Percentiles rank a stretch among this genome's conserved stretches.
Evolutionary conservation across 2,329 filamentous ascomycete species (phyloP).

Genomic region (Dendrostoma leiphaemia): DNA sequence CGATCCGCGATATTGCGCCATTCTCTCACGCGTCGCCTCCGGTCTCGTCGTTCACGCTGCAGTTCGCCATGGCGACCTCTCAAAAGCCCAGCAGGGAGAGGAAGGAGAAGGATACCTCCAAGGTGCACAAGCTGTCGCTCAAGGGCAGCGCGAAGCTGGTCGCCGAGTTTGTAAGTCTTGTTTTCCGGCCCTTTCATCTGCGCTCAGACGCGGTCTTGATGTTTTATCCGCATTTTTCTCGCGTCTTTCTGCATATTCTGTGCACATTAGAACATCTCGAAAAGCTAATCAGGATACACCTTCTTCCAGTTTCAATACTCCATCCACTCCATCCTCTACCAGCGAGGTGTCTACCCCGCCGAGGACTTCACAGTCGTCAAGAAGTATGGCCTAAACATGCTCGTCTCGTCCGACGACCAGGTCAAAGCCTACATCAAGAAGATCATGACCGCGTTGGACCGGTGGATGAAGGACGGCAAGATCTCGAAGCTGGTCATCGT

Average conservation of each 20-base stretch:
- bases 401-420: constrained; percentile 93
- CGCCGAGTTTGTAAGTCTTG: constrained; percentile 79
- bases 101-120: constrained; percentile 72
- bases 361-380: constrained; percentile 98
- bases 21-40: background rate
- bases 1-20: background rate
- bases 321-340: constrained; percentile 93
- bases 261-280: too few species aligned
- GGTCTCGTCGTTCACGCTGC: too few species aligned
- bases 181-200: background rate
- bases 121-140: constrained; percentile 90
- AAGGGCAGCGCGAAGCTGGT: constrained; percentile 84
- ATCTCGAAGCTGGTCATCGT: constrained; percentile 97
- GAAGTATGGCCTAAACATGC: constrained; percentile 99
- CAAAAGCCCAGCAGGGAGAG: constrained; percentile 31
- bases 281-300: background rate
- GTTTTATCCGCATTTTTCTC: background rate
- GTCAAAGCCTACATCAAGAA: constrained; percentile 99
- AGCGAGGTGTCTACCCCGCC: constrained; percentile 81
- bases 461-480: constrained; percentile 96
- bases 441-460: constrained; percentile 94
- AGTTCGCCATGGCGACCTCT: constrained; percentile 18
- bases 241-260: too few species aligned
- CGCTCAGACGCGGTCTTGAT: background rate
- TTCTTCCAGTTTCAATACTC: constrained; percentile 82